Evolutionary conservation across 1,284 basidiomycete species (phyloP), one percentile per base, ranked within the genome.

Genomic region (Sporisorium exsertum): DNA sequence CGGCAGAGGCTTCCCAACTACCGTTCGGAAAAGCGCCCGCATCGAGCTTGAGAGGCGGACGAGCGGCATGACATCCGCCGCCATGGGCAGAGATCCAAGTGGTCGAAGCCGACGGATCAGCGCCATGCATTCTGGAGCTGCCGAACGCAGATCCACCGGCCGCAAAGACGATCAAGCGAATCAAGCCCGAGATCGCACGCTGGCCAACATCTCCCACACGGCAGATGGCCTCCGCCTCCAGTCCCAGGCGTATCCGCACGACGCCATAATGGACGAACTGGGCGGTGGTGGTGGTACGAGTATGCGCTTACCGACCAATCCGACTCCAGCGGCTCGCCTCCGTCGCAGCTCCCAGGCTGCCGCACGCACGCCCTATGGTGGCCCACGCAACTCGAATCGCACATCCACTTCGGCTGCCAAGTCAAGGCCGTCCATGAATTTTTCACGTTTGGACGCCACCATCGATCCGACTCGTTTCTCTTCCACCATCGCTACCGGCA

Each of bases 101-200:
- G 74, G 74, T 3, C 58, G 74, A 16, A 77, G 74, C 54, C 61
- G 74, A 22, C 69, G 74, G 6, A 72, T 77, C 64, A 77, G 70
- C 18, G 74, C 74, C 8, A 72, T 77, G 66, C 74, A 77, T 43
- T 46, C 69, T 13, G 69, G 65, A 13, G 46, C 56, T 15, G 13
- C 50, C 9, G 74, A 77, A n/a, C 69, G 69, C 5, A 60, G 74
- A 33, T 54, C 65, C 3, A 57, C 57, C 15, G 57, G 64, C 29
- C 63, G 70, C n/a, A 65, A 62, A 29, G 70, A 77, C 8, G 70
- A 66, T 2, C 63, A 58, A 10, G 42, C 58, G 16, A 53, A 27
- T 12, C 70, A 69, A 42, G 59, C 54, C 15, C 64, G 74, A 33
- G 74, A 77, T 51, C 69, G 70, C 53, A 72, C 74, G 5, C 54